Evolutionary conservation across 495 filamentous ascomycete genomes (phyloP).

Genomic region (Lasiosphaeria miniovina): DNA sequence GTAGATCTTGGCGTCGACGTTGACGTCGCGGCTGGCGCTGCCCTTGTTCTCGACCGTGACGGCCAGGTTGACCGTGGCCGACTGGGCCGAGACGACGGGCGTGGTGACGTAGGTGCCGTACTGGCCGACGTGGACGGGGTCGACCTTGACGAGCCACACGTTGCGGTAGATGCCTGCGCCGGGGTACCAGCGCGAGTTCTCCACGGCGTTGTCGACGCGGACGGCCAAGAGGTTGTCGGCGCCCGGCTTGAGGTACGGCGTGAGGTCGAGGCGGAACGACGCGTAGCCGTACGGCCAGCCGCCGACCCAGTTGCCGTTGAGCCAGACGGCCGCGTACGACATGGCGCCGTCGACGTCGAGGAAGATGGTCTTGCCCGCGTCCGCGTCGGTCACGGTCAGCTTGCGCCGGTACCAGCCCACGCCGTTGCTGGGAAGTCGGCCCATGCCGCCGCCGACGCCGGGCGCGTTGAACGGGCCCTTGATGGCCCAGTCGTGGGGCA

Average conservation of each 20-base stretch:
- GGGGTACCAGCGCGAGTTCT: conserved; percentile 50
- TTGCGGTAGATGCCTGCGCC: conserved; percentile 51
- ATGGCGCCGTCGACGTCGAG: conserved; percentile 51
- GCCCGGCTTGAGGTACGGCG: conserved; percentile 37
- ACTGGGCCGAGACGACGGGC: conserved; percentile 33
- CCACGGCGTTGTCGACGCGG: conserved; percentile 44
- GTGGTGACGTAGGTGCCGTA: conserved; percentile 47
- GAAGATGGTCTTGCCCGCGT: conserved; percentile 39
- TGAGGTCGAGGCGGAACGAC: conserved; percentile 50
- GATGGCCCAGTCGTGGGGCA: conserved; percentile 52
- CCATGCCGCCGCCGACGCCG: conserved; percentile 54
- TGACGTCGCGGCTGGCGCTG: conserved; percentile 20
- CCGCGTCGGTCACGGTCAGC: conserved; percentile 26
- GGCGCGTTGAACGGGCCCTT: conserved; percentile 45
- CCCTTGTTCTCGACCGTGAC: conserved; percentile 42
- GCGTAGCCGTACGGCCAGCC: conserved; percentile 53
- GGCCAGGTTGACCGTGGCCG: conserved; percentile 37
- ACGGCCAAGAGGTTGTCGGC: conserved; percentile 45
- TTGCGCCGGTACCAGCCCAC: conserved; percentile 51
- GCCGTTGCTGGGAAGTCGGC: conserved; percentile 50
- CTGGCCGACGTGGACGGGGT: conserved; percentile 42
- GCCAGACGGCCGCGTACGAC: conserved; percentile 49
- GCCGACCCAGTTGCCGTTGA: conserved; percentile 48
- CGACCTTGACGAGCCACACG: conserved; percentile 47
- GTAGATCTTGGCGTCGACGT: conserved; percentile 31